Evolutionary conservation across 257 asterid genomes (phyloP), one percentile per base, ranked within the genome.

Genomic region (Primulina tabacum): DNA sequence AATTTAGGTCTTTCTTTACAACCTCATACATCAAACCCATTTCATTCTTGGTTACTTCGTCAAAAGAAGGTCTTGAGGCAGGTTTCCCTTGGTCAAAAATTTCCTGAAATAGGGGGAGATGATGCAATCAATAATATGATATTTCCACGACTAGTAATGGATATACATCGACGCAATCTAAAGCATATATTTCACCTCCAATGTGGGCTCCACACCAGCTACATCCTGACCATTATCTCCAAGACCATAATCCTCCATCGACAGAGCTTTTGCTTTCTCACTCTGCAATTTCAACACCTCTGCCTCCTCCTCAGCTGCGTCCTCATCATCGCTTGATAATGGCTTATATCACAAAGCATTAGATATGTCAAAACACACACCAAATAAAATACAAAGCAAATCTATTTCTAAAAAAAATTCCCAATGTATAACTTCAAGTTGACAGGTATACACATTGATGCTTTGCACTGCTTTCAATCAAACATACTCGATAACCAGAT

Each of bases 221-320:
- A 80, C 89, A 72, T 78, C 85, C 62, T 71, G 73, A 73, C 70
- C 78, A 64, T 64, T 33, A 76, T 89, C 95, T 70, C 80, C 95
- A 79, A 83, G 77, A 79, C 99, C 97, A 77, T 82, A 91, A 76
- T 94, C 97, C 68, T 74, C 88, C 80, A 76, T 71, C 21, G 92
- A 80, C 32, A 91, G 71, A 67, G 59, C 53, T 77, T 82, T 76
- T 26, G 85, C 81, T 67, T 78, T 91, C 72, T 81, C 83, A 75
- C 73, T 76, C 82, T 87, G 88, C 85, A 84, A 64, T 78, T 83
- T 86, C 85, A 77, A 21, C 62, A 76, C 97, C 88, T 85, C 99
- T 14, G 72, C 82, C 85, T 87, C 94, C 82, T 91, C 99, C 65
- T 78, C 92, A 8, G 81, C 88, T 18, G 89, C 85, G 65, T 82